Conservation (phyloP, 2,329 filamentous ascomycete genomes). For the Colletotrichum sp. region DNA sequence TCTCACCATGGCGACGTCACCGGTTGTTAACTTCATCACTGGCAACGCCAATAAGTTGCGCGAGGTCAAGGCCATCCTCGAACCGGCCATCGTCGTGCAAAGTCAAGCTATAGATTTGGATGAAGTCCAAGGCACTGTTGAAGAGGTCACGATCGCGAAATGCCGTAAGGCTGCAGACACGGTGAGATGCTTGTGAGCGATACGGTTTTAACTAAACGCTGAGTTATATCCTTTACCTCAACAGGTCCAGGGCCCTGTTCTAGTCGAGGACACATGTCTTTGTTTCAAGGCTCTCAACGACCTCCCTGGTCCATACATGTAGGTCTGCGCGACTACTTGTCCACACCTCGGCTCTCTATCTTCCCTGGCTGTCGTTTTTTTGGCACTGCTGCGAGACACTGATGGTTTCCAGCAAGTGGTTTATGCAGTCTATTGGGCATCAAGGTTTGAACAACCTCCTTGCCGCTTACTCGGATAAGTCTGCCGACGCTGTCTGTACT, state of each 20-base stretch:
- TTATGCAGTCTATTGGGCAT: constrained; percentile 83
- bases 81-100: constrained; percentile 73
- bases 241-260: constrained; percentile 82
- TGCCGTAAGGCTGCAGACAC: constrained; percentile 79
- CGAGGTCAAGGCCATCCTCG: constrained; percentile 88
- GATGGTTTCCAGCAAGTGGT: constrained; percentile 81
- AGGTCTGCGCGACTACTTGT: constrained; percentile 36
- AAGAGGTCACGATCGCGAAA: constrained; percentile 91
- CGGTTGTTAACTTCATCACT: constrained; percentile 86
- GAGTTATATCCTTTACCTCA: neutral
- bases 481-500: constrained; percentile 91
- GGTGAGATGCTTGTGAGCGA: constrained; percentile 51
- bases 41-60: constrained; percentile 93
- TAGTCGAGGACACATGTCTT: constrained; percentile 95
- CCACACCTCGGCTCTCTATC: neutral
- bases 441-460: constrained; percentile 89
- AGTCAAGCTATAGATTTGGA: constrained; percentile 80
- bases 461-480: constrained; percentile 87
- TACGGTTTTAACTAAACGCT: neutral
- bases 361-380: neutral
- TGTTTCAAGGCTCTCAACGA: constrained; percentile 91
- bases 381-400: neutral
- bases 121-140: constrained; percentile 90
- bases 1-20: constrained; percentile 43
- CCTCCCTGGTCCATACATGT: constrained; percentile 98